Base-by-base conservation (phyloP, 257 asterid species). In the Solanum etuberosum region DNA sequence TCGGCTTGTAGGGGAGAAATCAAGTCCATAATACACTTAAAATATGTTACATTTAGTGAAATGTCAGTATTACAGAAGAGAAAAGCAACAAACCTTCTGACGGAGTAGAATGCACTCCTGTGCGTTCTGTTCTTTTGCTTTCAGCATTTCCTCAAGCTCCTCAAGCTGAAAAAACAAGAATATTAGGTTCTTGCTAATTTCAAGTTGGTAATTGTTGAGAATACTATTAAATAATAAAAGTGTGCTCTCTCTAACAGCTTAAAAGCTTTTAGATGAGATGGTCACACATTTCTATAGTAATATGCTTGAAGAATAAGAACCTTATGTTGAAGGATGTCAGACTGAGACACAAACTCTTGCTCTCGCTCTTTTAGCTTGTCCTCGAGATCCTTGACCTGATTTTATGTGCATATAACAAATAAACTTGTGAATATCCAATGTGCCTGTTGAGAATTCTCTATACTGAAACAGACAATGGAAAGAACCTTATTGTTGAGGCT, bases 361-460 rank as follows among this genome's bases (percentile, higher is more conserved):
- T 88, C 71, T 89, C 91, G 94, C 91, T 92, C 96, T 85, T 89
- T 94, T 89, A 97, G 91, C 88, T 92, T 92, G 87, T 85, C 90
- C 89, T 95, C 99, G 18, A 97, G 98, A 83, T 94, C 98, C 92
- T 88, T 92, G 57, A 94, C 92, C 99, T 97, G 96, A 11, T 85
- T 85, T 86, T 29, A 83, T 87, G 83, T 74, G 78, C 71, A 87
- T 63, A 71, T 72, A 6, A 40, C 35, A 71, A 72, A 34, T 14
- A 23, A 21, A 73, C 83, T 21, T 32, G 27, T 42, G 34, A 73
- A 73, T 34, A 81, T 81, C 68, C 29, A 31, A 46, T 46, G 67
- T 29, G 29, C n/a, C 13, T 74, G 5, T 78, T 80, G 40, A 80
- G 40, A 46, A 46, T 14, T 80, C 84, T 15, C 29, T 72, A 72